Percentiles rank a stretch among this genome's conserved stretches.
These are phyloP conservation scores for Stemphylium lycopersici DNA, from an alignment of 2,329 filamentous ascomycete genomes.

Conservation along the genomic window DNA sequence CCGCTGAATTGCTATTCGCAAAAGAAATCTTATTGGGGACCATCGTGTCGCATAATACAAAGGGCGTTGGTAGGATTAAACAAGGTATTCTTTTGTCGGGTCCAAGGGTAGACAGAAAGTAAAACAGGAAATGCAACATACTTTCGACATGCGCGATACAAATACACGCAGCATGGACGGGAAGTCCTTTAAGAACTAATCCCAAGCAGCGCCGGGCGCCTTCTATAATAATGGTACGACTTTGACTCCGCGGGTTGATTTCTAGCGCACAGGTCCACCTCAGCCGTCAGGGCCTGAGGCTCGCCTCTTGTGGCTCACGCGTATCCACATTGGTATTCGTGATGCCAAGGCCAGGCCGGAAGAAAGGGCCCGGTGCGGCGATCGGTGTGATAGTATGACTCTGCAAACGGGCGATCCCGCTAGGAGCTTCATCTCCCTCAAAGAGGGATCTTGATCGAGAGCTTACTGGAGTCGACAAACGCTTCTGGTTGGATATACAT, in stretches of 20 bases:
- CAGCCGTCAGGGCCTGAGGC: conserved; percentile 13
- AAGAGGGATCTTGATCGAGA: not conserved
- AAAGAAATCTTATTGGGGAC: not conserved
- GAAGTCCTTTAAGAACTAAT: not conserved
- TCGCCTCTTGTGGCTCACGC: conserved; percentile 5
- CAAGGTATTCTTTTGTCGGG: not conserved
- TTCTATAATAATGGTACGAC: conserved; percentile 9
- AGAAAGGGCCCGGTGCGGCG: conserved; percentile 18
- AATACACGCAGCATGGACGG: not conserved
- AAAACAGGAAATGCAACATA: conserved; percentile 4
- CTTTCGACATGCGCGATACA: not conserved
- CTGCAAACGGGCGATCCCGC: conserved; percentile 3
- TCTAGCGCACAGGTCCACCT: conserved; percentile 15
- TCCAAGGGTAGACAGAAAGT: not conserved
- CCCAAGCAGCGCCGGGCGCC: conserved; percentile 3
- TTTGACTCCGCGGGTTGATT: conserved; percentile 6
- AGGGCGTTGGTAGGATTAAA: not conserved
- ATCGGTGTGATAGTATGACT: conserved; percentile 23
- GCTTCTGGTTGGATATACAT: not conserved
- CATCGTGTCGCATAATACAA: conserved; percentile 6
- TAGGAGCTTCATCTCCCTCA: conserved; percentile 3
- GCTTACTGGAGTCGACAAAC: not conserved
- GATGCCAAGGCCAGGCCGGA: conserved; percentile 28
- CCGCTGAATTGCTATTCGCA: conserved; percentile 3
- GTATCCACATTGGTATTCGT: conserved; percentile 21